Conservation (phyloP, 257 asterid genomes). For the Anisodus tanguticus region DNA sequence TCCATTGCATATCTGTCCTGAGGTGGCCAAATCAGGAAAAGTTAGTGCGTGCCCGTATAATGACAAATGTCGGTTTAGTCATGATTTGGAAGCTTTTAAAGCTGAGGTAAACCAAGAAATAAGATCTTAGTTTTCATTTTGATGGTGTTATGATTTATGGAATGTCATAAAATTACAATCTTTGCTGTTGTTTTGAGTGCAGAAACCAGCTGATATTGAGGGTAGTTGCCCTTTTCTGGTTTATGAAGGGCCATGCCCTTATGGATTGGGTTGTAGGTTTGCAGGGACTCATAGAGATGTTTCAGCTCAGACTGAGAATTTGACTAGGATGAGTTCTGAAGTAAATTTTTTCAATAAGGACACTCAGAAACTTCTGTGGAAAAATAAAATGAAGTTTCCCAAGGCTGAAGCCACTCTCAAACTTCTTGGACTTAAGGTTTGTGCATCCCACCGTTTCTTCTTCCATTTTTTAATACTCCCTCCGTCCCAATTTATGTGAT, state of each 20-base stretch:
- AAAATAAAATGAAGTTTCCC: conserved; percentile 81
- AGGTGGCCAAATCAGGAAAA: conserved; percentile 76
- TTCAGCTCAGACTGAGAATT: conserved; percentile 30
- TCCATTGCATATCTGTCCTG: conserved; percentile 71
- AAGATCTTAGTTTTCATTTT: not conserved
- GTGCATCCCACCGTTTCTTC: conserved; percentile 27
- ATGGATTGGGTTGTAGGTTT: conserved; percentile 85
- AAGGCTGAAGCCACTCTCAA: conserved; percentile 78
- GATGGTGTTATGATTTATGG: not conserved
- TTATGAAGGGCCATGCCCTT: conserved; percentile 71
- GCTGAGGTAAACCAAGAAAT: conserved; percentile 54
- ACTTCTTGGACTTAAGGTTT: conserved; percentile 76
- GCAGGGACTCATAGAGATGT: conserved; percentile 64
- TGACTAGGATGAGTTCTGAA: conserved; percentile 49
- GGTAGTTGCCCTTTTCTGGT: conserved; percentile 78
- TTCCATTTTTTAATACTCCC: not conserved
- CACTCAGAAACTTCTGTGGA: conserved; percentile 95
- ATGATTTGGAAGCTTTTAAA: conserved; percentile 81
- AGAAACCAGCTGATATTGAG: conserved; percentile 91
- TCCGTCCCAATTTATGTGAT: no score
- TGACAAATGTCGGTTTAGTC: conserved; percentile 89
- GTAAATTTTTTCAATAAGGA: conserved; percentile 72
- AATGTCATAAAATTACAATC: not conserved
- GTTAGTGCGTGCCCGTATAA: conserved; percentile 64
- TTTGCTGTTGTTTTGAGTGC: conserved; percentile 36